Percentiles rank a stretch among this genome's conserved stretches.
phyloP scores from a whole-genome alignment of 2,329 filamentous ascomycete species.

The Aspergillus chevalieri region DNA sequence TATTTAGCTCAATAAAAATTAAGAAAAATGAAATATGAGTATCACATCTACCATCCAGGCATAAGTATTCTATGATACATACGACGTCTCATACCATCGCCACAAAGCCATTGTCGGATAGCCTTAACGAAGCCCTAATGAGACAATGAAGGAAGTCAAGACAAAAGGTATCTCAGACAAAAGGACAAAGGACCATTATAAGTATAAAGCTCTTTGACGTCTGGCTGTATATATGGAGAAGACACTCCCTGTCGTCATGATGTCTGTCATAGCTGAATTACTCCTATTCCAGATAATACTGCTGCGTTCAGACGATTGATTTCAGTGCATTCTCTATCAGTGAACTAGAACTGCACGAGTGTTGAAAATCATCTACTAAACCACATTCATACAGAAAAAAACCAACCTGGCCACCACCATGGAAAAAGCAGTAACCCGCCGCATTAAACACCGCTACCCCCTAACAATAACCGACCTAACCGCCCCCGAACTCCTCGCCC shows the following conservation, averaged over 20 bases:
- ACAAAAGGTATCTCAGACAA: neutral
- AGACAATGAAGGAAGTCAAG: neutral
- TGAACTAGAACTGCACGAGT: no score
- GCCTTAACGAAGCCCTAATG: neutral
- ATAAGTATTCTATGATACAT: no score
- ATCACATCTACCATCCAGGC: no score
- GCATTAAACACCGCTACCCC: slow-evolving; percentile 7
- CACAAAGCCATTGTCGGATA: no score
- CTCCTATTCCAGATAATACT: neutral
- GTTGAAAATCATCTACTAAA: neutral
- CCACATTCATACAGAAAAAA: neutral
- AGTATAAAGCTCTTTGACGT: neutral
- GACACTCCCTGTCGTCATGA: neutral
- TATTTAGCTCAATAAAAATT: no score
- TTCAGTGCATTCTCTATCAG: no score
- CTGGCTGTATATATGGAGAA: neutral
- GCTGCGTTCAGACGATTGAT: no score
- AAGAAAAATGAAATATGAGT: no score
- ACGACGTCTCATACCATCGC: no score
- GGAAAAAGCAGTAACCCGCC: neutral
- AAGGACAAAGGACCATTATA: neutral
- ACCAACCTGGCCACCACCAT: neutral
- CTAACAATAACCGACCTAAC: slow-evolving; percentile 14
- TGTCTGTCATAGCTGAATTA: neutral
- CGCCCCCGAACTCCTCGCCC: slow-evolving; percentile 12